A percentile compares a stretch with the other conserved stretches of the same genome.
Conservation (phyloP, 768 basidiomycete genomes). For the Leccinum uliginosum region DNA sequence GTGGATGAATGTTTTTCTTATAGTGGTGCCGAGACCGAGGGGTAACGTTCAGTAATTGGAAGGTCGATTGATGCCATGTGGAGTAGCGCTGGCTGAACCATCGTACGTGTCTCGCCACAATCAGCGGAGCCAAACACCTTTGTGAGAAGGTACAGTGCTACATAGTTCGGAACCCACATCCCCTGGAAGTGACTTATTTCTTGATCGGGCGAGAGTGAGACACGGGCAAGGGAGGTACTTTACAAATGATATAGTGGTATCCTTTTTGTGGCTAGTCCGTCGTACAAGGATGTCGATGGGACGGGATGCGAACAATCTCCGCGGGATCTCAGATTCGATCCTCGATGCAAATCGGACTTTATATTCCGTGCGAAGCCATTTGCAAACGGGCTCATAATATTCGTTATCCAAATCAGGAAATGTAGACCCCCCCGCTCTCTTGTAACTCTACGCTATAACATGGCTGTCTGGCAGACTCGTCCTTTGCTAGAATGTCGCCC, state of each 20-base stretch:
- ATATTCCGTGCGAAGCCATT: conserved; percentile 9
- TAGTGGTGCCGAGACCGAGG: background rate
- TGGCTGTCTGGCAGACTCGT: conserved; percentile 13
- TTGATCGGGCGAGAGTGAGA: background rate
- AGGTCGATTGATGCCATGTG: background rate
- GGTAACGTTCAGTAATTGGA: background rate
- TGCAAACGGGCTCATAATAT: background rate
- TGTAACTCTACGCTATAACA: conserved; percentile 5
- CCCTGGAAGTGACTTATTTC: background rate
- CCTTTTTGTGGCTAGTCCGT: conserved; percentile 5
- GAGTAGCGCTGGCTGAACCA: background rate
- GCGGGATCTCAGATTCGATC: conserved; percentile 27
- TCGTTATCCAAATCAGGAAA: background rate
- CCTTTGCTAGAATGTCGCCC: background rate
- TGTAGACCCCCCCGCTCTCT: background rate
- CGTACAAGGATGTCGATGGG: background rate
- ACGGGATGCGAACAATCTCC: conserved; percentile 19
- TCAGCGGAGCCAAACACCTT: background rate
- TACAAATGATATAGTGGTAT: background rate
- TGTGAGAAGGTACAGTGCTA: background rate
- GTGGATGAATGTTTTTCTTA: background rate
- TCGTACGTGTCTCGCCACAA: background rate
- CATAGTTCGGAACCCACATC: background rate
- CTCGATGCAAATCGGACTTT: conserved; percentile 17
- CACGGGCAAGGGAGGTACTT: conserved; percentile 1